Percentiles rank a stretch among this genome's conserved stretches.
Conservation (phyloP, 208 protist genomes). For the Trypanosoma congolense region DNA sequence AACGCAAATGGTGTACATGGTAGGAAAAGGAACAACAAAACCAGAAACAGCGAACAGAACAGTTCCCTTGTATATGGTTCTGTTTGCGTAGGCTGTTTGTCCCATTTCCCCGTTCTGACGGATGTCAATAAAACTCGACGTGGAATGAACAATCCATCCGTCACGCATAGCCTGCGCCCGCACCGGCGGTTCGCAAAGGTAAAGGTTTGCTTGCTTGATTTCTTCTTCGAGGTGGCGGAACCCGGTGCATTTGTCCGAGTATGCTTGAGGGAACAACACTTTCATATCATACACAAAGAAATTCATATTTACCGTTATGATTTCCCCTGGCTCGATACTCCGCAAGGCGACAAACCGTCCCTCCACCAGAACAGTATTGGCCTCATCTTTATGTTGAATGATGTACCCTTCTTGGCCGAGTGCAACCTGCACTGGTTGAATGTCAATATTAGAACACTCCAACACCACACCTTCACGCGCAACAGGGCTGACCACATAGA, state of each 20-base stretch:
- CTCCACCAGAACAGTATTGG: conserved; percentile 73
- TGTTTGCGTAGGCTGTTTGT: conserved; percentile 72
- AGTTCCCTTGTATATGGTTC: conserved; percentile 36
- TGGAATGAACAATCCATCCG: conserved; percentile 69
- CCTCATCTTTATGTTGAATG: conserved; percentile 43
- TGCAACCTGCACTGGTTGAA: conserved; percentile 64
- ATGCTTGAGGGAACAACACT: conserved; percentile 48
- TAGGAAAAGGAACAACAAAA: conserved; percentile 75
- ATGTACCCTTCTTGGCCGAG: conserved; percentile 42
- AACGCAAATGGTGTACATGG: conserved; percentile 88
- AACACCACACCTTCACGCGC: conserved; percentile 49
- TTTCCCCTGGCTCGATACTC: conserved; percentile 31
- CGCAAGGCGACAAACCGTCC: conserved; percentile 52
- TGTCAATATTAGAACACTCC: conserved; percentile 60
- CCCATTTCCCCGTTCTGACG: conserved; percentile 77
- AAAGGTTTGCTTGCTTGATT: conserved; percentile 58
- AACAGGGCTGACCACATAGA: conserved; percentile 26
- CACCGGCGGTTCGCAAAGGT: conserved; percentile 78
- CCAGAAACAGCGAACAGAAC: conserved; percentile 66
- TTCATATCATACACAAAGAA: conserved; percentile 85
- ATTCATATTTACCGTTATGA: conserved; percentile 78
- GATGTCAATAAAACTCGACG: conserved; percentile 44
- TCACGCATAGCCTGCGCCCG: conserved; percentile 78
- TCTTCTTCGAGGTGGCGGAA: conserved; percentile 66
- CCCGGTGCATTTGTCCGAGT: conserved; percentile 47